These are phyloP conservation scores for Moesziomyces globuligerus DNA, from an alignment of 1,284 basidiomycete species.

Conservation along the genomic window DNA sequence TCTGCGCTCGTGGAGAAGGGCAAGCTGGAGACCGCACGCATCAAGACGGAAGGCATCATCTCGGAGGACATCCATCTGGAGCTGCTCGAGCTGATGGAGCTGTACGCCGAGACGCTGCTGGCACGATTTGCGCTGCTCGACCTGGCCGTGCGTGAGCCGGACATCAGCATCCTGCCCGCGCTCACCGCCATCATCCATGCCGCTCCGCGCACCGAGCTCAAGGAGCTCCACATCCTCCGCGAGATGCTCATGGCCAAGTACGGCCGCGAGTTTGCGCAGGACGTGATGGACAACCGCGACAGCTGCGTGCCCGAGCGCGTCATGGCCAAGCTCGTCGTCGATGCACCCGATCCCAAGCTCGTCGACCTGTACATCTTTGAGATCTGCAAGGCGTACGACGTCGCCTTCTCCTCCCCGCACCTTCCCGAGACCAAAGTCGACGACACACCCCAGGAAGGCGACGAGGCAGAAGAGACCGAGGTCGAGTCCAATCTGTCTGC, in stretches of 20 bases:
- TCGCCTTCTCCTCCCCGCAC: conserved; percentile 43
- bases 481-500: not conserved
- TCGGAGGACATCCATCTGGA: conserved; percentile 75
- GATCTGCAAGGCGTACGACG: conserved; percentile 61
- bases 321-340: conserved; percentile 76
- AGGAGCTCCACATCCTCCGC: conserved; percentile 87
- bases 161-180: conserved; percentile 80
- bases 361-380: conserved; percentile 73
- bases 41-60: conserved; percentile 84
- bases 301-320: conserved; percentile 82
- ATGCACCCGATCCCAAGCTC: conserved; percentile 77
- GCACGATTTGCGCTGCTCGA: conserved; percentile 92
- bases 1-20: conserved; percentile 80
- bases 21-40: conserved; percentile 82
- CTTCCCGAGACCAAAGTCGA: conserved; percentile 34
- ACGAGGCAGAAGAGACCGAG: conserved; percentile 7
- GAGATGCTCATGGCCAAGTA: conserved; percentile 95
- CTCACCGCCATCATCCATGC: conserved; percentile 84
- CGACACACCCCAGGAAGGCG: conserved; percentile 2
- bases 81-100: conserved; percentile 83
- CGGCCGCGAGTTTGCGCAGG: conserved; percentile 81
- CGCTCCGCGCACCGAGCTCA: conserved; percentile 78
- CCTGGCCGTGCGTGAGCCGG: conserved; percentile 80
- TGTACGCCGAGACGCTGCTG: conserved; percentile 91
- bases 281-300: conserved; percentile 83